phyloP scores from a whole-genome alignment of 306 rosid genomes.

The Sindora glabra region DNA sequence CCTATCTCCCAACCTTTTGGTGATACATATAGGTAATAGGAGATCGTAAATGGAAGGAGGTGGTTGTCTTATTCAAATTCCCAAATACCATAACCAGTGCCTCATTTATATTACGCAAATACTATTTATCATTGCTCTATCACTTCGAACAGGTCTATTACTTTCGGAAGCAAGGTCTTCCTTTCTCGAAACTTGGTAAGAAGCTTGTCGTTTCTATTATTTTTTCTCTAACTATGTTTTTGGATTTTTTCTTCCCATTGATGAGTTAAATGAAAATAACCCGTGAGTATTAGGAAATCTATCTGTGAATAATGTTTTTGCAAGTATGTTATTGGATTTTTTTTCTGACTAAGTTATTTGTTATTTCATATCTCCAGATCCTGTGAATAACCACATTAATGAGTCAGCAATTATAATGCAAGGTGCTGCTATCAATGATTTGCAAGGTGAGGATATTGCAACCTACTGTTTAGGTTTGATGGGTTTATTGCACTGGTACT shows the following conservation, averaged over 20 bases:
- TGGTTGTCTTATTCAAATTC: conserved; percentile 45
- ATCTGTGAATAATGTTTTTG: too few species aligned
- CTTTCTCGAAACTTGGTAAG: conserved; percentile 35
- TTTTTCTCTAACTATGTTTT: background rate
- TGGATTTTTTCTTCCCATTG: background rate
- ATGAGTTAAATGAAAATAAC: background rate
- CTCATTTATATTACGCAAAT: conserved; percentile 68
- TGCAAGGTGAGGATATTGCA: conserved; percentile 31
- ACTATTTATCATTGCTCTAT: conserved; percentile 64
- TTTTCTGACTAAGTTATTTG: too few species aligned
- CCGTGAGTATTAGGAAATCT: too few species aligned
- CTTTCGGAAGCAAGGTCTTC: conserved; percentile 46
- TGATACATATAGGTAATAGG: conserved; percentile 46
- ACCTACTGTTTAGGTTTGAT: conserved; percentile 4
- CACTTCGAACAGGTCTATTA: conserved; percentile 85
- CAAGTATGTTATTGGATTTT: too few species aligned
- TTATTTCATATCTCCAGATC: conserved; percentile 29
- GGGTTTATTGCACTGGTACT: background rate
- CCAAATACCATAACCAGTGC: conserved; percentile 62
- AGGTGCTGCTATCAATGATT: conserved; percentile 28
- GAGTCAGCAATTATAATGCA: conserved; percentile 19
- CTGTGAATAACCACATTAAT: conserved; percentile 19
- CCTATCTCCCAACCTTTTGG: conserved; percentile 1
- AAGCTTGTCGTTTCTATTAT: background rate
- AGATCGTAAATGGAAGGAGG: conserved; percentile 84